Base-by-base conservation (phyloP, 1,284 basidiomycete species). In the Agroathelia rolfsii region DNA sequence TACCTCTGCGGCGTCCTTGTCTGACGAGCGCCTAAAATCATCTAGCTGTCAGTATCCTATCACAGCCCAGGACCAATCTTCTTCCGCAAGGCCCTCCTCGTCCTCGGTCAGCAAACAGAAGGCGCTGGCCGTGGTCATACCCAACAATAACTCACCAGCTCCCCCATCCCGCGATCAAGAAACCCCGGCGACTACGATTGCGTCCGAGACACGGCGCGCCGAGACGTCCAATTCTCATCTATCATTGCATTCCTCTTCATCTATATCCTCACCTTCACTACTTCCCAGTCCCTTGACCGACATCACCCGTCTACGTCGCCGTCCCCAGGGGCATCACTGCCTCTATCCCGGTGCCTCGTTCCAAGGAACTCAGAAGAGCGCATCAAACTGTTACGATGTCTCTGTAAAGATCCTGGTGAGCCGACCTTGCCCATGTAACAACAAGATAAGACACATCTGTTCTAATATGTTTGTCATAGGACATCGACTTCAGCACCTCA, bases 371-470 rank as follows among this genome's bases (percentile, higher is more conserved):
- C 85, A 89, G 57, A 84, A 84, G 55, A 82, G 77, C 41, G 87
- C 86, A 3, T 68, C 82, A 42, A 86, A 79, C 50, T 79, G 76
- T 44, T 89, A 90, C 61, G 83, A 88, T 41, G 86, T 90, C 24
- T 76, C 73, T 45, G 82, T 90, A 36, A 77, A 73, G 35, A 77
- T 90, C 34, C 69, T 85, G 49, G 83, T 84, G 56, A 50, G 80
- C 73, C 24, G 35, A 36, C 33, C 37, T 33, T 42, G 31, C 15
- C 29, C 20, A 30, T 38, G 20, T 18, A 6, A 12, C 10, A 24
- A 19, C 31, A 20, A 17, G 13, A 19, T 11, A 23, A 16, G 19
- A 21, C 19, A 38, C 37, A 34, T 27, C 40, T 30, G 26, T 30
- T 23, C 24, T 36, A 28, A 12, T 17, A 6, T 32, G 16, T n/a